Conservation (phyloP, 305 asterid genomes). For the Fraxinus ornus region DNA sequence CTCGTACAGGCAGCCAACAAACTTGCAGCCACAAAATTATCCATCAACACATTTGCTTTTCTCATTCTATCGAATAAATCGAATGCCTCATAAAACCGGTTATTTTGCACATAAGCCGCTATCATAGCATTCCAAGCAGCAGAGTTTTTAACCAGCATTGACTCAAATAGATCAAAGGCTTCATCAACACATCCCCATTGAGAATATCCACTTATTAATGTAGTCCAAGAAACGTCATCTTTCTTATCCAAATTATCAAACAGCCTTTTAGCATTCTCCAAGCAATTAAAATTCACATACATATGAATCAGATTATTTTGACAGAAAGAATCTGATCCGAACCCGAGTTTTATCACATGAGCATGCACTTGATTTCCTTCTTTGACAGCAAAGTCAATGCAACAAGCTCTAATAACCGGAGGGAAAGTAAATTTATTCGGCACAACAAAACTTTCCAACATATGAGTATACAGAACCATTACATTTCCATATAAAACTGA, state of each 20-base stretch:
- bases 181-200: constrained; percentile 52
- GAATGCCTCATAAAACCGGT: constrained; percentile 54
- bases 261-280: constrained; percentile 63
- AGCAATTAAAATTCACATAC: constrained; percentile 54
- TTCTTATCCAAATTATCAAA: constrained; percentile 47
- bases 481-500: constrained; percentile 31
- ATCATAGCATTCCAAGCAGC: constrained; percentile 81
- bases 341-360: constrained; percentile 65
- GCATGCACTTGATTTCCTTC: constrained; percentile 69
- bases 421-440: constrained; percentile 79
- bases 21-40: constrained; percentile 67
- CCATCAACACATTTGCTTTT: constrained; percentile 40
- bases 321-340: constrained; percentile 55
- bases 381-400: constrained; percentile 32
- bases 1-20: constrained; percentile 67
- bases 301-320: constrained; percentile 74
- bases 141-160: constrained; percentile 47
- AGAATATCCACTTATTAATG: constrained; percentile 73
- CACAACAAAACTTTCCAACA: constrained; percentile 46
- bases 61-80: constrained; percentile 51
- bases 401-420: constrained; percentile 67
- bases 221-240: constrained; percentile 82
- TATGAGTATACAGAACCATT: constrained; percentile 38
- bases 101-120: constrained; percentile 61
- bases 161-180: constrained; percentile 53